A percentile compares a stretch with the other conserved stretches of the same genome.
Evolutionary conservation across 768 basidiomycete species (phyloP).

Genomic region (Amylocystis lapponica): DNA sequence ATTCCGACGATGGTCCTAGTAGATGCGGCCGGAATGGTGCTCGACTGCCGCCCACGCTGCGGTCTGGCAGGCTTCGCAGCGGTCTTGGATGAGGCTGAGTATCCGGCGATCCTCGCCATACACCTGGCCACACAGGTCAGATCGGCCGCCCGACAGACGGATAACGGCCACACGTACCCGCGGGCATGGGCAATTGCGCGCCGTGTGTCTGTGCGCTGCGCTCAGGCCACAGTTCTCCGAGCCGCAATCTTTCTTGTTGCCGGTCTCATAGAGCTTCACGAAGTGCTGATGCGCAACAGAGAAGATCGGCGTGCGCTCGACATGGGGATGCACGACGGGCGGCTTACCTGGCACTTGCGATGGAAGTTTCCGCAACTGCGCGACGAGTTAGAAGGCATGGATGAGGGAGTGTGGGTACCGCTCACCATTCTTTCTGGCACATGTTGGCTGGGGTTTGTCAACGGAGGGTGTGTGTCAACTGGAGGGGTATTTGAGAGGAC

Average conservation of each 20-base stretch:
- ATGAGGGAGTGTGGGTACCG: background rate
- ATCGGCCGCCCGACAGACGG: too few relatives aligned
- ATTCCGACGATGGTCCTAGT: too few relatives aligned
- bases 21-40: conserved; percentile 16
- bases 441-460: too few relatives aligned
- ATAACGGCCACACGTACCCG: conserved; percentile 9
- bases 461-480: too few relatives aligned
- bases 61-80: conserved; percentile 19
- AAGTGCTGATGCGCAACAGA: conserved; percentile 16
- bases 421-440: background rate
- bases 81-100: conserved; percentile 21
- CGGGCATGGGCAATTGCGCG: conserved; percentile 17
- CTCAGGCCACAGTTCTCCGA: conserved; percentile 20
- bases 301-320: background rate
- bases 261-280: conserved; percentile 25
- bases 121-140: conserved; percentile 12
- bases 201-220: conserved; percentile 20
- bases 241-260: conserved; percentile 22
- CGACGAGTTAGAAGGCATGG: too few relatives aligned
- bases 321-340: background rate
- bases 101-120: conserved; percentile 20
- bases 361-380: conserved; percentile 26
- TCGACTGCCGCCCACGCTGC: conserved; percentile 23
- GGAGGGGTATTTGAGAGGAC: too few relatives aligned
- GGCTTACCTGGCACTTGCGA: conserved; percentile 22